Percentiles rank a stretch among this genome's conserved stretches.
Conservation (phyloP, 2,329 filamentous ascomycete genomes). For the Colletotrichum euphorbiae region DNA sequence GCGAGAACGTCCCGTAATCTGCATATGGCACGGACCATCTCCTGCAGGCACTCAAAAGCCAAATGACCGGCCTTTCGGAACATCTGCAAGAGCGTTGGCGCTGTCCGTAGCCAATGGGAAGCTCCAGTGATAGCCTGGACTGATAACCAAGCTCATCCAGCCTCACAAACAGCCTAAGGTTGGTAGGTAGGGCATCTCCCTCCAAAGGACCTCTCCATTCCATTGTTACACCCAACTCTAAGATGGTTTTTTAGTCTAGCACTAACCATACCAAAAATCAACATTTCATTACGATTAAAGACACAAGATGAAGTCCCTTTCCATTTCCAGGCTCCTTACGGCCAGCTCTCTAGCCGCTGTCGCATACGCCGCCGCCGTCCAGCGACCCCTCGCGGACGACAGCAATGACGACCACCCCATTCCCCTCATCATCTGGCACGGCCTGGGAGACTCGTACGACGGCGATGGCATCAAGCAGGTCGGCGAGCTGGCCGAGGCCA, state of each 20-base stretch:
- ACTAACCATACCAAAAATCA: neutral
- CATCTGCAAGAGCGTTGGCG: neutral
- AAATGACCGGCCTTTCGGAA: neutral
- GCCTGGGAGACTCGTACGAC: constrained; percentile 78
- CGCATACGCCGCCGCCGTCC: constrained; percentile 38
- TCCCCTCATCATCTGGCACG: constrained; percentile 96
- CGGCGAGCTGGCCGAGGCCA: constrained; percentile 75
- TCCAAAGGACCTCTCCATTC: neutral
- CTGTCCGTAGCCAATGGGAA: constrained; percentile 40
- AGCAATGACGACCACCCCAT: constrained; percentile 73
- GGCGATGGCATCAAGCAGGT: constrained; percentile 80
- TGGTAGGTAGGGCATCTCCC: neutral
- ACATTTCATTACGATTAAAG: constrained; percentile 36
- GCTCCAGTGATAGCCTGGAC: constrained; percentile 27
- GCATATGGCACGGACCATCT: constrained; percentile 18
- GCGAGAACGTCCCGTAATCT: neutral
- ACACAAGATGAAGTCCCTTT: constrained; percentile 45
- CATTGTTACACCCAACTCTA: neutral
- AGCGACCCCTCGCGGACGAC: constrained; percentile 45
- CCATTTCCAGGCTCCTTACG: constrained; percentile 50
- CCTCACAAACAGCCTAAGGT: constrained; percentile 46
- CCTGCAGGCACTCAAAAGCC: constrained; percentile 1
- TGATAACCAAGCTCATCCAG: constrained; percentile 18
- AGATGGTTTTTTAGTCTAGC: neutral
- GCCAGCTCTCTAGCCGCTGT: constrained; percentile 43